phyloP scores from a whole-genome alignment of 2,329 filamentous ascomycete species.

The Penicillium decumbens region DNA sequence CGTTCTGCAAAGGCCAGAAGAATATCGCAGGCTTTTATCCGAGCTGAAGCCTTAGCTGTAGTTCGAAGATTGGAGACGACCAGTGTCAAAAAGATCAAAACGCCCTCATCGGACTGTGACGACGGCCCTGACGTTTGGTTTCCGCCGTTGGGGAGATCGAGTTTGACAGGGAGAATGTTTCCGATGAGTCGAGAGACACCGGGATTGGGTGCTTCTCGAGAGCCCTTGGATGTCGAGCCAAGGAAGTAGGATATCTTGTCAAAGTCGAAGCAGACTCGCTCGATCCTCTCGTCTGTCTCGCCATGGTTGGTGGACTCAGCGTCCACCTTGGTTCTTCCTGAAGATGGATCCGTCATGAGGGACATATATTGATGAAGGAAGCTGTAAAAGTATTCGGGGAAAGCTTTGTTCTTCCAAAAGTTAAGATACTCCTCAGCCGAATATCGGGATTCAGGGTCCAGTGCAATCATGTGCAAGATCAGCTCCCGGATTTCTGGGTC shows the following conservation, averaged over 20 bases:
- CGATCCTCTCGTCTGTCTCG: slow-evolving; percentile 89
- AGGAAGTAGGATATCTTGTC: slow-evolving; percentile 97
- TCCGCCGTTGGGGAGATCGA: slow-evolving; percentile 82
- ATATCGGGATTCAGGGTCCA: slow-evolving; percentile 86
- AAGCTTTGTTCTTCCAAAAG: slow-evolving; percentile 87
- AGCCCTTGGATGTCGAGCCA: slow-evolving; percentile 60
- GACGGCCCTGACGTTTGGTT: slow-evolving; percentile 60
- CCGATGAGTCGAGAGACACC: slow-evolving; percentile 33
- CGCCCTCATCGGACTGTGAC: slow-evolving; percentile 75
- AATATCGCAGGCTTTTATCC: slow-evolving; percentile 83
- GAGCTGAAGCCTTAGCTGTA: slow-evolving; percentile 80
- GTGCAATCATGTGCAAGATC: slow-evolving; percentile 91
- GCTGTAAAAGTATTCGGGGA: slow-evolving; percentile 94
- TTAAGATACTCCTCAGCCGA: slow-evolving; percentile 90
- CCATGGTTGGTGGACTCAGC: slow-evolving; percentile 67
- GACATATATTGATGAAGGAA: slow-evolving; percentile 98
- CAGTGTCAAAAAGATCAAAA: slow-evolving; percentile 83
- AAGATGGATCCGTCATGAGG: slow-evolving; percentile 83
- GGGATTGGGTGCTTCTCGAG: slow-evolving; percentile 30
- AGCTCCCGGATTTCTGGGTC: slow-evolving; percentile 83
- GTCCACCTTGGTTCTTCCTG: slow-evolving; percentile 67
- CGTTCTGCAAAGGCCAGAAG: slow-evolving; percentile 86
- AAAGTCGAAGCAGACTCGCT: slow-evolving; percentile 88
- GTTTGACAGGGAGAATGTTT: slow-evolving; percentile 62
- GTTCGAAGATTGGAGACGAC: slow-evolving; percentile 85